phyloP scores from a whole-genome alignment of 768 basidiomycete species.

The Cyathus striatus region DNA sequence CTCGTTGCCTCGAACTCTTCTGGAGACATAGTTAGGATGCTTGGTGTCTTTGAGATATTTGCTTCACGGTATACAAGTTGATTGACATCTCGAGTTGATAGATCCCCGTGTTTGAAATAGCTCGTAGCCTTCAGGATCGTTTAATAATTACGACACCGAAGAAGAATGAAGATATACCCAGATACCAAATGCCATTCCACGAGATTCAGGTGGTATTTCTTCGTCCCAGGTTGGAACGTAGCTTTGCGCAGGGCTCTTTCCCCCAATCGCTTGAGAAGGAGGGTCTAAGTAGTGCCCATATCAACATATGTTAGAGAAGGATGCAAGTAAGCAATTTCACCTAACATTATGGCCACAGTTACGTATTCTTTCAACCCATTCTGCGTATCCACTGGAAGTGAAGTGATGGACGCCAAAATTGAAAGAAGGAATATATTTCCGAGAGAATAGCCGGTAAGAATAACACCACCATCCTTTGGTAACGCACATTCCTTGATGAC shows the following conservation, averaged over 20 bases:
- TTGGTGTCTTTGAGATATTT: neutral
- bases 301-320: neutral
- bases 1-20: neutral
- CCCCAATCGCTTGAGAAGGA: slow-evolving; percentile 13
- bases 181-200: slow-evolving; percentile 10
- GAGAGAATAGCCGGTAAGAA: slow-evolving; percentile 23
- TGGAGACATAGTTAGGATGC: neutral
- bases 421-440: slow-evolving; percentile 18
- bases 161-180: slow-evolving; percentile 10
- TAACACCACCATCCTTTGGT: slow-evolving; percentile 13
- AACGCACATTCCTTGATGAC: slow-evolving; percentile 14
- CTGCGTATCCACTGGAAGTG: slow-evolving; percentile 9
- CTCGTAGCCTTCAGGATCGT: neutral
- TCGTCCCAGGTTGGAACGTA: slow-evolving; percentile 19
- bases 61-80: neutral
- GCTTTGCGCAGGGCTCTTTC: slow-evolving; percentile 7
- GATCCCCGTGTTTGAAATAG: slow-evolving; percentile 1
- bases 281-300: slow-evolving; percentile 9
- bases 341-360: slow-evolving; percentile 13
- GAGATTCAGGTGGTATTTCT: slow-evolving; percentile 9
- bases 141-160: neutral
- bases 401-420: slow-evolving; percentile 13
- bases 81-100: neutral
- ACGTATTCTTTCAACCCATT: slow-evolving; percentile 14
- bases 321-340: slow-evolving; percentile 6